Evolutionary conservation across 257 asterid species (phyloP).

Genomic region (Jacaranda copaia): DNA sequence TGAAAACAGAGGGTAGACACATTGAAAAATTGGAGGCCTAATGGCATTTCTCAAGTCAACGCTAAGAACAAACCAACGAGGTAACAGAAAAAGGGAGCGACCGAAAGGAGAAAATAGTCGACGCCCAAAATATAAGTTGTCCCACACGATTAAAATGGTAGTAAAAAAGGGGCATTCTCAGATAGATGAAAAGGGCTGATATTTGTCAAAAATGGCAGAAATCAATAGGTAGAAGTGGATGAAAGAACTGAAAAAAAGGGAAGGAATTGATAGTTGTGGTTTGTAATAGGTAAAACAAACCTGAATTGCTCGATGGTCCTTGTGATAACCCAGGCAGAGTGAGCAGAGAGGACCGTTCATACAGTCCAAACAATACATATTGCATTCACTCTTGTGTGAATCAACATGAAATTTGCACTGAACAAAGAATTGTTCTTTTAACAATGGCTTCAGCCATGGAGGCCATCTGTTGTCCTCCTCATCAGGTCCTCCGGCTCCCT

Average conservation of each 20-base stretch:
- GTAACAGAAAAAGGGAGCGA: too few species aligned
- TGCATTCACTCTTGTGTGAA: slow-evolving; percentile 70
- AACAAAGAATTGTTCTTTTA: slow-evolving; percentile 57
- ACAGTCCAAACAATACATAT: slow-evolving; percentile 70
- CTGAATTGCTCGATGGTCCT: slow-evolving; percentile 69
- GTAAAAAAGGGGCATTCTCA: background rate
- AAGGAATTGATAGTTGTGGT: background rate
- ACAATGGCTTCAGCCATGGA: slow-evolving; percentile 60
- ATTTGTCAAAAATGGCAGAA: slow-evolving; percentile 33
- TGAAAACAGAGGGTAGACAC: background rate
- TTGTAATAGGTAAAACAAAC: slow-evolving; percentile 30
- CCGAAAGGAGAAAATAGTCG: too few species aligned
- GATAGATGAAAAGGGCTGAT: background rate
- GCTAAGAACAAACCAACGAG: background rate
- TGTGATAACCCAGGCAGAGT: slow-evolving; percentile 57
- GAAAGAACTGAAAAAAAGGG: background rate
- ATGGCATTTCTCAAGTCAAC: slow-evolving; percentile 47
- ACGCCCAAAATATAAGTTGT: too few species aligned
- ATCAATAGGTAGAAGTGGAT: slow-evolving; percentile 26
- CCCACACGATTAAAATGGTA: too few species aligned
- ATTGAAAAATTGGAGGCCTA: background rate
- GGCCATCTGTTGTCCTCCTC: slow-evolving; percentile 78
- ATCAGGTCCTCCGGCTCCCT: slow-evolving; percentile 73
- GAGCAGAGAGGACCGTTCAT: slow-evolving; percentile 67
- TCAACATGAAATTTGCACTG: slow-evolving; percentile 64